Evolutionary conservation across 2,329 filamentous ascomycete genomes (phyloP).

Genomic region (Phoma sp.): DNA sequence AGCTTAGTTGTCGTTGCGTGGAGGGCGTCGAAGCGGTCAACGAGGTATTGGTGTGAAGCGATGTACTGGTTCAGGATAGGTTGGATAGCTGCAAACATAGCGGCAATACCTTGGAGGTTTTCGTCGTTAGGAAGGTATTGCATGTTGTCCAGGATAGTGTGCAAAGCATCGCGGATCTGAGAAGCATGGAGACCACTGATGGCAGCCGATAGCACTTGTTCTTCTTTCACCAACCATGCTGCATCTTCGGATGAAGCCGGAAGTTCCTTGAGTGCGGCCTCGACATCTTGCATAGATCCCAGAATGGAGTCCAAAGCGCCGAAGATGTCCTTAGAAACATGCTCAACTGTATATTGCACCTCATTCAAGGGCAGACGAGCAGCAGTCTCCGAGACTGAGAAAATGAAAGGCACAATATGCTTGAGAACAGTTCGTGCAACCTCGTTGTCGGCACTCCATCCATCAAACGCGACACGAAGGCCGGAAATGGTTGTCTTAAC

Average conservation of each 20-base stretch:
- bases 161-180: slow-evolving; percentile 60
- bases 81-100: slow-evolving; percentile 66
- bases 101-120: slow-evolving; percentile 57
- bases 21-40: slow-evolving; percentile 67
- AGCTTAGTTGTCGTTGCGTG: slow-evolving; percentile 78
- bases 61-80: slow-evolving; percentile 81
- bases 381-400: slow-evolving; percentile 23
- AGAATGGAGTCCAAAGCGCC: slow-evolving; percentile 77
- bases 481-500: slow-evolving; percentile 23
- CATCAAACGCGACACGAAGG: slow-evolving; percentile 25
- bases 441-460: slow-evolving; percentile 32
- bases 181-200: slow-evolving; percentile 67
- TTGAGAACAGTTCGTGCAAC: slow-evolving; percentile 53
- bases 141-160: slow-evolving; percentile 56
- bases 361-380: slow-evolving; percentile 2
- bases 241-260: slow-evolving; percentile 67
- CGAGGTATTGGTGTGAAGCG: slow-evolving; percentile 64
- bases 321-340: slow-evolving; percentile 67
- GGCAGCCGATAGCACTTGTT: slow-evolving; percentile 47
- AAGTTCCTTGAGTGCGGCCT: slow-evolving; percentile 62
- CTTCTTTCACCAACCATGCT: slow-evolving; percentile 67
- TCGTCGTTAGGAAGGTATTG: slow-evolving; percentile 51
- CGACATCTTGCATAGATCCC: slow-evolving; percentile 78
- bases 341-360: slow-evolving; percentile 34
- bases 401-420: slow-evolving; percentile 72